Percentiles rank a stretch among this genome's conserved stretches.
These are phyloP conservation scores for Solanum chiquidenum DNA, from an alignment of 257 asterid genomes.

Conservation along the genomic window DNA sequence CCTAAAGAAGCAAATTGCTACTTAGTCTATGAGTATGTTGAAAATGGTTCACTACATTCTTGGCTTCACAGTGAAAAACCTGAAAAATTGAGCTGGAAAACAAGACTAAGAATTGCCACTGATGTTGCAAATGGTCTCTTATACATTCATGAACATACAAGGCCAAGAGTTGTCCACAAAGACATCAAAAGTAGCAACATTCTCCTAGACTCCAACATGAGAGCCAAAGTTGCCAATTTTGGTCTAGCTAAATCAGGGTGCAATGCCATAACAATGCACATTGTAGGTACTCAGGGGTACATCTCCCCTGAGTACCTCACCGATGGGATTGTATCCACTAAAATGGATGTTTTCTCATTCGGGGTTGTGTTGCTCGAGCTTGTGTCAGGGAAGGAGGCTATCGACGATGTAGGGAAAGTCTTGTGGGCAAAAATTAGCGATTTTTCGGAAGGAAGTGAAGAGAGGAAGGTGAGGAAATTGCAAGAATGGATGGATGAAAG, in stretches of 20 bases:
- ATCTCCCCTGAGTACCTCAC: slow-evolving; percentile 73
- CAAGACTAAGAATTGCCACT: slow-evolving; percentile 57
- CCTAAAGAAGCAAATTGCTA: slow-evolving; percentile 72
- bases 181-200: slow-evolving; percentile 91
- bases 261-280: slow-evolving; percentile 96
- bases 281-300: slow-evolving; percentile 94
- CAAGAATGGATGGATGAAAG: slow-evolving; percentile 57
- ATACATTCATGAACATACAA: slow-evolving; percentile 93
- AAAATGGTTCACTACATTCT: slow-evolving; percentile 70
- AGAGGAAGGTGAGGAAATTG: slow-evolving; percentile 33
- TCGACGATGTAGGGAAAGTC: slow-evolving; percentile 50
- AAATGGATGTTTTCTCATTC: slow-evolving; percentile 76
- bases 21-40: slow-evolving; percentile 72
- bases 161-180: slow-evolving; percentile 88
- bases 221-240: slow-evolving; percentile 89
- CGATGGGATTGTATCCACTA: slow-evolving; percentile 75
- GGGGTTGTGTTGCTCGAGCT: slow-evolving; percentile 93
- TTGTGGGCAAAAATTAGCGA: slow-evolving; percentile 39
- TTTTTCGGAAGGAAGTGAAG: slow-evolving; percentile 44
- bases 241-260: slow-evolving; percentile 87
- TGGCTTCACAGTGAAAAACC: slow-evolving; percentile 49
- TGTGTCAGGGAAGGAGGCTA: slow-evolving; percentile 54
- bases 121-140: slow-evolving; percentile 93
- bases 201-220: slow-evolving; percentile 74
- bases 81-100: slow-evolving; percentile 62